Evolutionary conservation across 768 basidiomycete species (phyloP).

Genomic region (Auricularia sp.): DNA sequence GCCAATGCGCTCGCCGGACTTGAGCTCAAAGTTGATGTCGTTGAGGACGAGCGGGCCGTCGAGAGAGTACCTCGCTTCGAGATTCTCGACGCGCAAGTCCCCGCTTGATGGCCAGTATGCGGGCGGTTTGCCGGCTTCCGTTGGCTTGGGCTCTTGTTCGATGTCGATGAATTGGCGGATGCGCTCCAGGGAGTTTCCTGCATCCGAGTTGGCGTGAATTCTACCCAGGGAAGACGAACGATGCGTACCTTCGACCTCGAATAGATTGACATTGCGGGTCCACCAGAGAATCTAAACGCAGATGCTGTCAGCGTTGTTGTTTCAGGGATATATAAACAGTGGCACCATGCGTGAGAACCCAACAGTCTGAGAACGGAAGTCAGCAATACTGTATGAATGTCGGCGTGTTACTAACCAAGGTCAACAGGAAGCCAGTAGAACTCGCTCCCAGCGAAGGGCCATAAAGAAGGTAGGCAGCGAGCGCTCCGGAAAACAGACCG

Average conservation of each 20-base stretch:
- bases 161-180: slow-evolving; percentile 43
- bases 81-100: slow-evolving; percentile 38
- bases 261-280: slow-evolving; percentile 31
- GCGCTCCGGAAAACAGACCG: slow-evolving; percentile 25
- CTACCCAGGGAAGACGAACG: neutral
- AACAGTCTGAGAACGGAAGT: slow-evolving; percentile 17
- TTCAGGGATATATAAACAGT: neutral
- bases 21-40: slow-evolving; percentile 30
- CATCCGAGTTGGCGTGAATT: no score
- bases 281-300: slow-evolving; percentile 26
- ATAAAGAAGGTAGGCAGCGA: slow-evolving; percentile 39
- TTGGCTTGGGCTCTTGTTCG: slow-evolving; percentile 42
- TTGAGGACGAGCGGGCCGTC: slow-evolving; percentile 39
- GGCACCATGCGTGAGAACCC: slow-evolving; percentile 36
- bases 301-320: neutral
- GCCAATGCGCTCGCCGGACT: slow-evolving; percentile 29
- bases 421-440: slow-evolving; percentile 29
- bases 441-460: slow-evolving; percentile 28
- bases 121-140: slow-evolving; percentile 38
- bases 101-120: slow-evolving; percentile 60
- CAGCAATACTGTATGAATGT: neutral
- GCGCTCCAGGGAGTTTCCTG: slow-evolving; percentile 16
- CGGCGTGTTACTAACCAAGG: slow-evolving; percentile 21
- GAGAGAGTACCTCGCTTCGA: slow-evolving; percentile 41
- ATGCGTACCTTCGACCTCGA: slow-evolving; percentile 32